Conservation (phyloP, 73 alveolate genomes). For the Tetrahymena elliotti region DNA sequence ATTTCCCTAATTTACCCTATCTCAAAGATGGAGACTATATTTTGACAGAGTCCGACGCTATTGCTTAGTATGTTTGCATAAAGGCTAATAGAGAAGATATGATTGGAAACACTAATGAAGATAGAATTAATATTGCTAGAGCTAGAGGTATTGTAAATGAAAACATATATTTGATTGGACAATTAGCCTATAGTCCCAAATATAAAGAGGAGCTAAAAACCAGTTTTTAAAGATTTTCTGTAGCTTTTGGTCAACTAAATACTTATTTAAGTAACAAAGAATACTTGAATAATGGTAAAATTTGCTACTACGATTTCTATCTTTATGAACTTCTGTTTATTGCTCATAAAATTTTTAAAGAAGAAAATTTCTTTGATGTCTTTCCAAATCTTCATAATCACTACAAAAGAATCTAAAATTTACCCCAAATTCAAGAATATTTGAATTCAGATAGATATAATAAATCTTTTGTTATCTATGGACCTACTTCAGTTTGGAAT, state of each 20-base stretch:
- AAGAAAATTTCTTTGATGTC: neutral
- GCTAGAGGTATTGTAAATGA: neutral
- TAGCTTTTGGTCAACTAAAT: neutral
- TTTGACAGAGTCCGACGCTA: neutral
- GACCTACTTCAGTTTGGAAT: neutral
- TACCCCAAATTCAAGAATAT: neutral
- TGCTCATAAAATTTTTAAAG: neutral
- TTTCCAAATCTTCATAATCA: neutral
- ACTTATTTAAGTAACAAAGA: neutral
- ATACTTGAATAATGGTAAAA: neutral
- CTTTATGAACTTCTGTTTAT: neutral
- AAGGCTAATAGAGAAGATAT: neutral
- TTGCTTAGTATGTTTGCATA: neutral
- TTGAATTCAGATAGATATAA: neutral
- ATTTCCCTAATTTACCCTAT: neutral
- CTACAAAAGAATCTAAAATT: neutral
- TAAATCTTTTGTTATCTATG: neutral
- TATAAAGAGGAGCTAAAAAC: neutral
- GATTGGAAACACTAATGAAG: neutral
- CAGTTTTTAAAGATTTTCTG: neutral
- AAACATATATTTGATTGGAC: neutral
- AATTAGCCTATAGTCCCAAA: neutral
- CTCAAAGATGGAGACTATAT: neutral
- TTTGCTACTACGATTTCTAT: neutral
- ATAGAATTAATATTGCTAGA: neutral